phyloP scores from a whole-genome alignment of 441 rosid genomes.

The Geranium incanum region DNA sequence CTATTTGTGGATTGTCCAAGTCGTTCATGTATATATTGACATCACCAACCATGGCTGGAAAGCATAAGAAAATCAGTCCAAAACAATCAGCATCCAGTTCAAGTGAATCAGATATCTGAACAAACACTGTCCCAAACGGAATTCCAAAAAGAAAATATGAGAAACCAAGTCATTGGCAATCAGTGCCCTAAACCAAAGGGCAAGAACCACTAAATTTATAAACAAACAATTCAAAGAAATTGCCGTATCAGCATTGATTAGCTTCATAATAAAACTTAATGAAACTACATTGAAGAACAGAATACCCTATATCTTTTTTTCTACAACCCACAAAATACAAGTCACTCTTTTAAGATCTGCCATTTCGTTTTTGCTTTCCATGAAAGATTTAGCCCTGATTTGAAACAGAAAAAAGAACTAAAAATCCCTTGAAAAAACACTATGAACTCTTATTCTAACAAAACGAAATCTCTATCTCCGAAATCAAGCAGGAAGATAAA shows the following conservation, averaged over 20 bases:
- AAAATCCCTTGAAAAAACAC: too few relatives aligned
- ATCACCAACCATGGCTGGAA: conserved; percentile 84
- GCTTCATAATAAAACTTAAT: background rate
- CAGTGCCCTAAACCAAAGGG: background rate
- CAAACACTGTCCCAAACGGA: background rate
- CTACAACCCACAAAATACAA: background rate
- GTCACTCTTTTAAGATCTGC: background rate
- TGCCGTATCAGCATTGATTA: background rate
- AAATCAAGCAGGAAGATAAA: too few relatives aligned
- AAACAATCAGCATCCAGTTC: background rate
- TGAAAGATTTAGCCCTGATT: too few relatives aligned
- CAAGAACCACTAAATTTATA: background rate
- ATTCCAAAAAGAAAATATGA: too few relatives aligned
- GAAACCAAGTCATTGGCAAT: background rate
- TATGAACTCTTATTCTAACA: too few relatives aligned
- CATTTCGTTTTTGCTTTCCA: too few relatives aligned
- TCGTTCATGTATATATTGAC: conserved; percentile 91
- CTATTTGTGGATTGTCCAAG: conserved; percentile 63
- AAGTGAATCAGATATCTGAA: background rate
- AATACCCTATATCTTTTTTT: background rate
- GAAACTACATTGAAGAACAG: background rate
- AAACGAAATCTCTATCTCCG: too few relatives aligned
- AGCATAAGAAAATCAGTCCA: conserved; percentile 13
- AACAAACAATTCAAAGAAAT: background rate
- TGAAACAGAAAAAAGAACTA: too few relatives aligned